Evolutionary conservation across 2,329 filamentous ascomycete species (phyloP), one percentile per base, ranked within the genome.

Genomic region (Penicillium sp.): DNA sequence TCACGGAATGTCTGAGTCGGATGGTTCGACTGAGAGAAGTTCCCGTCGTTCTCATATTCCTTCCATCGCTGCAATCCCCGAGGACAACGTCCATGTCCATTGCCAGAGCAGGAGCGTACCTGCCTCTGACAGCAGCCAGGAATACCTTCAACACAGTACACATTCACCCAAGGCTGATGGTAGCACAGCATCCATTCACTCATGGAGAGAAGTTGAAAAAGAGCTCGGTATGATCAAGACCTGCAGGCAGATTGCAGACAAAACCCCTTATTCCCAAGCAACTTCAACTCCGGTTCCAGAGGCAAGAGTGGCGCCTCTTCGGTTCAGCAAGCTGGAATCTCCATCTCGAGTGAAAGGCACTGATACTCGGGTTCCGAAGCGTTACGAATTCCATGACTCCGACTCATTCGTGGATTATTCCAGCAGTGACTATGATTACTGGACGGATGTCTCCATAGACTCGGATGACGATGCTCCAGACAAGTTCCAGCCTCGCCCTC

Each of bases 381-480:
- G 8, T 16, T 34, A 18, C 10, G 14, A 18, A 4, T 10, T 8
- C 16, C 9, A 16, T 9, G 34, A 11, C 5, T 18, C 42, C 20
- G 28, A 28, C 26, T 40, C 44, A 2, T 27, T 32, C 2, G 52
- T 42, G 5, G 29, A 46, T 9, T 46, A 31, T 32, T 41, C 40
- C 22, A 45, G 27, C 16, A 44, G 48, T 29, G 44, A 42, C 4
- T 50, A 46, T 29, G 44, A 42, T 5, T 51, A 46, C 47, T 45
- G 35, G 23, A 48, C 54, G 16, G 56, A 55, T 13, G 42, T 43
- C 10, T 42, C 20, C 13, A 39, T 46, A 9, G 46, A 39, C 20
- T 26, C 27, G 29, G 42, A 44, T 24, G 40, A 4, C 11, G 23
- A 20, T 22, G 5, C 11, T 22, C 20, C 16, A 16, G 13, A 18